Percentiles rank a stretch among this genome's conserved stretches.
These are phyloP conservation scores for Fistulina hepatica DNA, from an alignment of 1,284 basidiomycete genomes.

Conservation along the genomic window DNA sequence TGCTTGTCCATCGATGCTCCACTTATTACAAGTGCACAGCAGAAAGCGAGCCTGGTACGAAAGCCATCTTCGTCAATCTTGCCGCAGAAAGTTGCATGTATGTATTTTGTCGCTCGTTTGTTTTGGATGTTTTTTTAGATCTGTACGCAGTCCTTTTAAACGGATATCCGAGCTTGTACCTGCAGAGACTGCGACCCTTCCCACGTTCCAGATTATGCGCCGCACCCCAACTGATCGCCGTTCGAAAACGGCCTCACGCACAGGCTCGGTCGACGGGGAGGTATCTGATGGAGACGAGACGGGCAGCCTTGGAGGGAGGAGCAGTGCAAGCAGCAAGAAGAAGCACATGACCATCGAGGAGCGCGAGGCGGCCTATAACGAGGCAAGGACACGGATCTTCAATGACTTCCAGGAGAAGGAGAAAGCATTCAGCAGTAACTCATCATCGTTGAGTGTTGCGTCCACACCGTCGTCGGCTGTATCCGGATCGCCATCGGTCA, in stretches of 20 bases:
- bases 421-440: conserved; percentile 63
- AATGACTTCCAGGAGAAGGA: conserved; percentile 69
- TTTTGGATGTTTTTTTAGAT: background rate
- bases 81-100: conserved; percentile 64
- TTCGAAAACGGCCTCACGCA: conserved; percentile 45
- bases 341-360: conserved; percentile 67
- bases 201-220: conserved; percentile 77
- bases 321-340: conserved; percentile 47
- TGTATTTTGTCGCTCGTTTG: conserved; percentile 22
- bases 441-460: no score
- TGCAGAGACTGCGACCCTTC: conserved; percentile 52
- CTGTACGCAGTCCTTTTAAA: conserved; percentile 44
- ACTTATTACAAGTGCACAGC: conserved; percentile 61
- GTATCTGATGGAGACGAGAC: conserved; percentile 65
- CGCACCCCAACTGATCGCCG: conserved; percentile 42
- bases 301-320: conserved; percentile 61
- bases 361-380: conserved; percentile 73
- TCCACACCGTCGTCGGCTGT: background rate
- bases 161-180: conserved; percentile 70
- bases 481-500: conserved; percentile 32
- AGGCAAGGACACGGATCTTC: conserved; percentile 74
- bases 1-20: conserved; percentile 74
- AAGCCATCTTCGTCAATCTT: conserved; percentile 44
- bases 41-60: conserved; percentile 54
- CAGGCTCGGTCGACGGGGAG: conserved; percentile 58